Base-by-base conservation (phyloP, 2,329 filamentous ascomycete genomes). In the Aspergillus sp. region DNA sequence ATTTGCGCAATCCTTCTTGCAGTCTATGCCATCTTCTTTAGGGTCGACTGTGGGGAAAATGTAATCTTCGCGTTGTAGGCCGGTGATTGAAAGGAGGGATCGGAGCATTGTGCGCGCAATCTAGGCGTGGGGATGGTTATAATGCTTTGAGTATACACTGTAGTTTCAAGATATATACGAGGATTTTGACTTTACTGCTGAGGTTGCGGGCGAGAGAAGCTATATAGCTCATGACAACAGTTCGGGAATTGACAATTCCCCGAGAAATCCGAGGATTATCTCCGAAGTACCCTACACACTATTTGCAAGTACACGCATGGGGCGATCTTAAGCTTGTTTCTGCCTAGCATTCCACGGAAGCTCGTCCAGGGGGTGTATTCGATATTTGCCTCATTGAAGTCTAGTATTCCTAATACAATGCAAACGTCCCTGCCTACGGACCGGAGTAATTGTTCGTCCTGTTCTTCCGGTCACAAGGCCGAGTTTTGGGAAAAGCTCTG, bases 1-100 rank as follows among this genome's bases (percentile, higher is more conserved):
- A 58, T 77, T 73, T 4, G 72, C 69, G 64, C 76, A 78, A 55
- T 78, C 76, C 50, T 66, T 67, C 17, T 69, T 58, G 58, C 76
- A 78, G 46, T 77, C 72, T 3, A 73, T 68, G 0, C 76, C 76
- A 57, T 78, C 76, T 50, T 68, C 34, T 13, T 66, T 64, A 4
- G 72, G 69, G 38, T 75, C 66, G 54, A 78, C 76, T n/a, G 64
- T 72, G 15, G 76, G 76, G 58, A 78, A 76, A 23, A 77, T 64
- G 59, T 77, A 78, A 11, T 75, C 54, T 38, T 65, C 56, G 56
- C 50, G 60, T 50, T 64, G 59, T 38, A 59, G 48, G 28, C 68
- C 69, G 19, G 70, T 69, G 3, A 73, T 56, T n/a, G 73, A 72
- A 13, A 76, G 62, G 9, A 76, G 63, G 1, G 74, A 74, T 25